These are phyloP conservation scores for Kwoniella europaea DNA, from an alignment of 768 basidiomycete species.

Conservation along the genomic window DNA sequence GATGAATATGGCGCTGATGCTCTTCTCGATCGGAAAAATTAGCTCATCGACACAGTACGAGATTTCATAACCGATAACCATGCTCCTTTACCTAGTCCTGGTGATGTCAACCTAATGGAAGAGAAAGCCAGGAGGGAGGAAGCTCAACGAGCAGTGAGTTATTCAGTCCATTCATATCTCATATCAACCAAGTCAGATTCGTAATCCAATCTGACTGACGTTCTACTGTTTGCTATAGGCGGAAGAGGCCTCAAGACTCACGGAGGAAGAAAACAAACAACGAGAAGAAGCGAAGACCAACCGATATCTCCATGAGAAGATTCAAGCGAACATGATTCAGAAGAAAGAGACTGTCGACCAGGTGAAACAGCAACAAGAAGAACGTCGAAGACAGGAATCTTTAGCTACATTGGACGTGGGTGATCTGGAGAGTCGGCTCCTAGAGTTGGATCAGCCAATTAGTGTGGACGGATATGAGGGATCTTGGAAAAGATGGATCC, in stretches of 20 bases:
- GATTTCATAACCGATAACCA: conserved; percentile 54
- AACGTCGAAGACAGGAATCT: conserved; percentile 30
- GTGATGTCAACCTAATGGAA: conserved; percentile 53
- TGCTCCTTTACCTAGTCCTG: conserved; percentile 40
- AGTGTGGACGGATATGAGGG: conserved; percentile 41
- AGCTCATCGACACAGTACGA: conserved; percentile 40
- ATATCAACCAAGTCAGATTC: too few relatives aligned
- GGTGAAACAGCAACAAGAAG: conserved; percentile 37
- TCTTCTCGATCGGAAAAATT: too few relatives aligned
- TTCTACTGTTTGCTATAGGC: conserved; percentile 25
- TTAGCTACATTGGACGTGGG: conserved; percentile 41
- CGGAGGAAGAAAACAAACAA: conserved; percentile 28
- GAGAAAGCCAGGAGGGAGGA: conserved; percentile 53
- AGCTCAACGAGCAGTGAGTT: conserved; percentile 46
- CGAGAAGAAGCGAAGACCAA: conserved; percentile 40
- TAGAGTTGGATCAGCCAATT: conserved; percentile 40
- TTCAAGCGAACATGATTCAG: conserved; percentile 41
- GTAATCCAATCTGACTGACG: too few relatives aligned
- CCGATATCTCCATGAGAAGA: conserved; percentile 40
- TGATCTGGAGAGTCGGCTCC: conserved; percentile 39
- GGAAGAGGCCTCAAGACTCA: conserved; percentile 33
- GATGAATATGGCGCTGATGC: too few relatives aligned
- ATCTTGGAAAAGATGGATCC: conserved; percentile 34
- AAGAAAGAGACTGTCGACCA: conserved; percentile 35
- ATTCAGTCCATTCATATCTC: too few relatives aligned